A percentile compares a stretch with the other conserved stretches of the same genome.
phyloP scores from a whole-genome alignment of 2,329 filamentous ascomycete genomes.

The Claviceps citrina region DNA sequence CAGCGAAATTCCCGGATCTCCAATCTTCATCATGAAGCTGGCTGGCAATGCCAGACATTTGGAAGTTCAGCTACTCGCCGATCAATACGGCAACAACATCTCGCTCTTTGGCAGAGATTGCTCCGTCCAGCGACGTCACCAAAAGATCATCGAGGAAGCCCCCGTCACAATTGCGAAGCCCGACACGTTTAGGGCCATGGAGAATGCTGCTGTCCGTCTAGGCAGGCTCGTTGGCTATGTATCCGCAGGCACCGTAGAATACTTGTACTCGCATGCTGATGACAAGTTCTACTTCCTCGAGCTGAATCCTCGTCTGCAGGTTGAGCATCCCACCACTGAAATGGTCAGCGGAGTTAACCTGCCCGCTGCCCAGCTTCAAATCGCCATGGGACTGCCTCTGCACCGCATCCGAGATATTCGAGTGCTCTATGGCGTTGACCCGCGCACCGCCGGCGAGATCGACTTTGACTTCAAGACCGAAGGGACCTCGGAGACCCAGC shows the following conservation, averaged over 20 bases:
- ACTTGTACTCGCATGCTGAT: slow-evolving; percentile 92
- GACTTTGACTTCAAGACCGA: slow-evolving; percentile 93
- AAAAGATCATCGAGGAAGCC: slow-evolving; percentile 99
- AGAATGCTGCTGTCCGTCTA: slow-evolving; percentile 85
- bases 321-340: slow-evolving; percentile 97
- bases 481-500: slow-evolving; percentile 68
- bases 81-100: slow-evolving; percentile 99
- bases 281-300: slow-evolving; percentile 99
- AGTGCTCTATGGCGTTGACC: slow-evolving; percentile 87
- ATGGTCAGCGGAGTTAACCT: slow-evolving; percentile 98
- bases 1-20: slow-evolving; percentile 92
- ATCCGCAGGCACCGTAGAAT: slow-evolving; percentile 95
- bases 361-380: slow-evolving; percentile 91
- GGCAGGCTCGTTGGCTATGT: slow-evolving; percentile 94
- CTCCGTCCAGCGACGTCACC: slow-evolving; percentile 93
- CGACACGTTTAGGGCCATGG: slow-evolving; percentile 87
- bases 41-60: slow-evolving; percentile 91
- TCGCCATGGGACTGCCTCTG: slow-evolving; percentile 95
- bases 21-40: slow-evolving; percentile 99
- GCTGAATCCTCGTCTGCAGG: slow-evolving; percentile 95
- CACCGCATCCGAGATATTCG: slow-evolving; percentile 94
- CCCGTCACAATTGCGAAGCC: slow-evolving; percentile 90
- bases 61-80: slow-evolving; percentile 91
- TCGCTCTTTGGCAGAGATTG: slow-evolving; percentile 97
- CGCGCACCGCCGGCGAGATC: slow-evolving; percentile 70